These are phyloP conservation scores for Triangularia verruculosa DNA, from an alignment of 2,329 filamentous ascomycete species.

Conservation along the genomic window DNA sequence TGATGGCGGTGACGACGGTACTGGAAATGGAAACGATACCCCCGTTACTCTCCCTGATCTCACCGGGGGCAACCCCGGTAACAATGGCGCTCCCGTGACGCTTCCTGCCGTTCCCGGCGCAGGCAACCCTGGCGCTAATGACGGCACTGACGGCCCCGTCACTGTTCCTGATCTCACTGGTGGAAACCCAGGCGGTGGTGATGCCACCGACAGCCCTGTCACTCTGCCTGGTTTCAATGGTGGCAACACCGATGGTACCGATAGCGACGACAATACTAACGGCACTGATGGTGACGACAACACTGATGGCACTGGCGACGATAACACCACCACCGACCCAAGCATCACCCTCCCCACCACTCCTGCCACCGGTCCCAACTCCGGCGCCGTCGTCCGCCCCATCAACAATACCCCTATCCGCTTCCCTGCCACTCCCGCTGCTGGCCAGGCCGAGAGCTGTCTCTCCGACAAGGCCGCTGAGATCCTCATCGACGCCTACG, in stretches of 20 bases:
- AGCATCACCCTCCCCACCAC: not conserved
- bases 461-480: constrained; percentile 20
- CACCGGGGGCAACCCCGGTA: not conserved
- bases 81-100: not conserved
- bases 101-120: no score
- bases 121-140: not conserved
- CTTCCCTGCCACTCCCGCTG: not conserved
- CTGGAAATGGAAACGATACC: not conserved
- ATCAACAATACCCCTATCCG: not conserved
- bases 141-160: not conserved
- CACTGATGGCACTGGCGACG: not conserved
- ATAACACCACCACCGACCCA: not conserved
- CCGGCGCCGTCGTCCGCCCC: not conserved
- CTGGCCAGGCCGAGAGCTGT: constrained; percentile 10
- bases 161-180: not conserved
- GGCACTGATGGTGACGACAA: not conserved
- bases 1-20: not conserved
- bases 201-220: not conserved
- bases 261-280: not conserved
- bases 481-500: constrained; percentile 20
- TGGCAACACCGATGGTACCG: not conserved
- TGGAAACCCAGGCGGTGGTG: not conserved
- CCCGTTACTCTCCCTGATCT: no score
- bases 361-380: not conserved
- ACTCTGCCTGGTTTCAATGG: not conserved